Base-by-base conservation (phyloP, 2,329 filamentous ascomycete genomes). In the Incumbomyces delicatus region DNA sequence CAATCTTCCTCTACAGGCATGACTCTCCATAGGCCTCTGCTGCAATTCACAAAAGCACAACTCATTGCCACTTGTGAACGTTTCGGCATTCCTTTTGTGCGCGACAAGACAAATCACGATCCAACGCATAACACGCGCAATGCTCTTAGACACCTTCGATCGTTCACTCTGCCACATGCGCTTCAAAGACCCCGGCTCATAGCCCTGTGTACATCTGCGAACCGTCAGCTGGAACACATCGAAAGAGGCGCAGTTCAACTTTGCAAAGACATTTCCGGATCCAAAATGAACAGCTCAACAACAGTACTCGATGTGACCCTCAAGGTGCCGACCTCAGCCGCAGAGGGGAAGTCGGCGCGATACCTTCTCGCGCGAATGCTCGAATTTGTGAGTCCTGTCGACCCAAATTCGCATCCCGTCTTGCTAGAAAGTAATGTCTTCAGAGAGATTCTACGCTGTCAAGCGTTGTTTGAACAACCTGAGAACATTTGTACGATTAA, bases 61-160 rank as follows among this genome's bases (percentile, higher is more conserved):
- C 51, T 62, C n/a, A 73, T 83, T 36, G 77, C 79, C 1, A 88
- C 86, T 0, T 95, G 90, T 59, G 63, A 81, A 50, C 70, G 75
- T n/a, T 75, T 81, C 53, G 65, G 71, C 0, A 67, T 94, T 8
- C 66, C 69, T 1, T 96, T 87, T 84, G 85, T 87, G 52, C 86
- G 92, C 61, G 92, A 98, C 61, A 68, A 72, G 35, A 95, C 89
- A 1, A 98, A 98, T 59, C 64, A 71, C 13, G 84, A 95, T 57
- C 74, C 72, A 7, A 87, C 81, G 0, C 66, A 94, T 49, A 95
- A 92, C 0, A 66, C 74, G 37, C 78, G 92, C 32, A 98, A 98
- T 58, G 81, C 90, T 0, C 71, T 95, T 32, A 78, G 90, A 29
- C 69, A 83, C 61, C 62, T 94, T 36, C 72, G 77, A 16, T 66